A percentile compares a stretch with the other conserved stretches of the same genome.
Conservation (phyloP, 2,329 filamentous ascomycete genomes). For the Ceratocystis ficicola region DNA sequence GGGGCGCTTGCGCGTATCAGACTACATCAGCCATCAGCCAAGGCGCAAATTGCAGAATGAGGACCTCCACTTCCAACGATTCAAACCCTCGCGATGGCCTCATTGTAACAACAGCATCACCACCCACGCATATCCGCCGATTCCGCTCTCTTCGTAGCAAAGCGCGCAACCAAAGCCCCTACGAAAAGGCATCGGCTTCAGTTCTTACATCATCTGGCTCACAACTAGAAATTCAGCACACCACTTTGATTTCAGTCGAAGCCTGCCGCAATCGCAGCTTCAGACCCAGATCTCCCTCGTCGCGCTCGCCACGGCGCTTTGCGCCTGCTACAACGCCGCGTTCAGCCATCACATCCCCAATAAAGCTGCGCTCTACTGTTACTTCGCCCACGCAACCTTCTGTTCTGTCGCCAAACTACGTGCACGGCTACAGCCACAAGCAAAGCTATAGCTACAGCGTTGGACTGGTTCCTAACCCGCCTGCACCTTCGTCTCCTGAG, state of each 20-base stretch:
- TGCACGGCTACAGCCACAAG: neutral
- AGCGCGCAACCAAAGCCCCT: constrained; percentile 1
- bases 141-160: constrained; percentile 16
- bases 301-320: neutral
- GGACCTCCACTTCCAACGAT: constrained; percentile 5
- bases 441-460: constrained; percentile 2
- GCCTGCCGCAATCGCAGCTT: neutral
- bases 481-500: neutral
- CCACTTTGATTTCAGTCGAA: constrained; percentile 17
- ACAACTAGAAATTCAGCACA: constrained; percentile 19
- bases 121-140: constrained; percentile 9
- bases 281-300: neutral
- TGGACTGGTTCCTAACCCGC: neutral
- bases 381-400: neutral
- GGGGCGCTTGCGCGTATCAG: neutral
- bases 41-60: neutral
- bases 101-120: constrained; percentile 7
- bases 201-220: neutral
- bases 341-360: neutral
- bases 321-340: neutral
- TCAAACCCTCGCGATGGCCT: neutral
- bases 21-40: neutral
- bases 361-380: neutral
- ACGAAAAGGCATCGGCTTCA: constrained; percentile 12
- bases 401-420: neutral